A percentile compares a stretch with the other conserved stretches of the same genome.
Conservation (phyloP, 2,329 filamentous ascomycete species). For the Chaetomium strumarium region DNA sequence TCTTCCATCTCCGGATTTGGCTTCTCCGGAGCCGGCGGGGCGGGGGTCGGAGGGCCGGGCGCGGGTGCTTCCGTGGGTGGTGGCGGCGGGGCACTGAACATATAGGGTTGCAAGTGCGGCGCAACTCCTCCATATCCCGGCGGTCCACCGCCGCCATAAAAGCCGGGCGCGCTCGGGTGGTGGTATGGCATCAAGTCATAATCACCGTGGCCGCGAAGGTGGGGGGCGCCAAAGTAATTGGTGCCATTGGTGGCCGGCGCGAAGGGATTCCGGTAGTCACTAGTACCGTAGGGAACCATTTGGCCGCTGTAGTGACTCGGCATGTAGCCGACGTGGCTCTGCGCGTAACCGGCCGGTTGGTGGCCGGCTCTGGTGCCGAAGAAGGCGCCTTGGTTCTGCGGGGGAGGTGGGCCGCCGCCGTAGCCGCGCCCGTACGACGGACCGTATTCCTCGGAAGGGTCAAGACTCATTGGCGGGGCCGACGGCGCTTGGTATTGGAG, state of each 20-base stretch:
- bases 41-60: slow-evolving; percentile 34
- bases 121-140: slow-evolving; percentile 27
- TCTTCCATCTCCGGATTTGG: slow-evolving; percentile 52
- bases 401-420: slow-evolving; percentile 30
- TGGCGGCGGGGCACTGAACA: slow-evolving; percentile 35
- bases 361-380: slow-evolving; percentile 26
- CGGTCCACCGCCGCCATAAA: slow-evolving; percentile 30
- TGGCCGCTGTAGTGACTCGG: slow-evolving; percentile 35
- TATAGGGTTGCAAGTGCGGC: slow-evolving; percentile 34
- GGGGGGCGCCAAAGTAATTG: slow-evolving; percentile 37
- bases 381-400: slow-evolving; percentile 28
- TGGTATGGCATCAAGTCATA: background rate
- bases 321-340: slow-evolving; percentile 43
- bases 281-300: slow-evolving; percentile 41
- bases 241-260: slow-evolving; percentile 34
- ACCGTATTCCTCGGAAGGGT: slow-evolving; percentile 58
- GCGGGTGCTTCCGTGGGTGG: slow-evolving; percentile 37
- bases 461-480: slow-evolving; percentile 54
- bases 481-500: slow-evolving; percentile 32
- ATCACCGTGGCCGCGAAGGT: background rate
- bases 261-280: slow-evolving; percentile 38
- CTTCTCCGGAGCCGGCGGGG: slow-evolving; percentile 34
- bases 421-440: slow-evolving; percentile 32
- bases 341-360: slow-evolving; percentile 36
- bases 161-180: slow-evolving; percentile 28